Percentiles rank a stretch among this genome's conserved stretches.
phyloP scores from a whole-genome alignment of 331 rosid genomes.

The Malus hybrid region DNA sequence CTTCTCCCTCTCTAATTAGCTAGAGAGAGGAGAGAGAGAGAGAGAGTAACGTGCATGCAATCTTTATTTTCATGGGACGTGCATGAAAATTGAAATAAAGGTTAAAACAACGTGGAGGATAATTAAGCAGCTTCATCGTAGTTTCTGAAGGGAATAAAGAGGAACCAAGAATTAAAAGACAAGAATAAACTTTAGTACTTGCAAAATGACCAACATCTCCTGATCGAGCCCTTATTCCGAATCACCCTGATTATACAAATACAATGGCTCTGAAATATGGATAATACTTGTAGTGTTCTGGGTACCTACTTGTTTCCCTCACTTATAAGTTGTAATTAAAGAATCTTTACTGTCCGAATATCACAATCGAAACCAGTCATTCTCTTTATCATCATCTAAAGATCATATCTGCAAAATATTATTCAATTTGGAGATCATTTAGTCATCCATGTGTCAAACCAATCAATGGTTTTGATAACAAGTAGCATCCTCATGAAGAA shows the following conservation, averaged over 20 bases:
- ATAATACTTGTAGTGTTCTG: no score
- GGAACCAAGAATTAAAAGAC: constrained; percentile 46
- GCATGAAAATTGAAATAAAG: constrained; percentile 52
- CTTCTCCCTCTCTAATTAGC: constrained; percentile 10
- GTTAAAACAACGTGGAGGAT: constrained; percentile 27
- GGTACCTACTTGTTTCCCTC: no score
- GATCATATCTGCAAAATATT: no score
- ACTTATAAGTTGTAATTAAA: no score
- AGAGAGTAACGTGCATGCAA: constrained; percentile 64
- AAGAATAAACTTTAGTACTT: constrained; percentile 71
- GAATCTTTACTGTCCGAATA: no score
- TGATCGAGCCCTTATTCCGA: neutral
- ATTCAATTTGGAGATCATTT: no score
- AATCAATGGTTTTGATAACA: no score
- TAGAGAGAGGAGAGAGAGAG: constrained; percentile 10
- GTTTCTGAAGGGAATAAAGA: constrained; percentile 59
- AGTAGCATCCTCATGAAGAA: no score
- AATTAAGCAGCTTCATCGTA: constrained; percentile 42
- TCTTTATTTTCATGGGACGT: constrained; percentile 57
- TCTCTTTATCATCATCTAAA: no score
- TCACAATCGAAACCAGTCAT: no score
- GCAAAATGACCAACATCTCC: constrained; percentile 28
- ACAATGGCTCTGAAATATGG: neutral
- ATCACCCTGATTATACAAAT: neutral
- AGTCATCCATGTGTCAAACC: no score